phyloP scores from a whole-genome alignment of 768 basidiomycete genomes.

The Xerocomus brunneocitrinus region DNA sequence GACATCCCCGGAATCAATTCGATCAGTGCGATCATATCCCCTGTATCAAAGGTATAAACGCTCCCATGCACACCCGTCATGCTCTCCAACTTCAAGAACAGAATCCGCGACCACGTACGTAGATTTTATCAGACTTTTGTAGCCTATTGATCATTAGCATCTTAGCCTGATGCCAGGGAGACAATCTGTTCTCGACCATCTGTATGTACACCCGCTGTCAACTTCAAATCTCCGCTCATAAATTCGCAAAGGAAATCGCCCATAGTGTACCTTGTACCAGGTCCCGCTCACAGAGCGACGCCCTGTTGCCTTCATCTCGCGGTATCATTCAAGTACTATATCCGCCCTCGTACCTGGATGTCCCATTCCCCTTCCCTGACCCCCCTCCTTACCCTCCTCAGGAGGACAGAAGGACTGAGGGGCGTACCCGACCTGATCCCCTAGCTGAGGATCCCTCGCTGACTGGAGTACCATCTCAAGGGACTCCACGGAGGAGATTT shows the following conservation, averaged over 20 bases:
- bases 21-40: too few species aligned
- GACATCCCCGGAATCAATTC: neutral
- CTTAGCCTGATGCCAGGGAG: neutral
- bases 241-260: constrained; percentile 2
- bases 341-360: constrained; percentile 16
- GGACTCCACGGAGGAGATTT: neutral
- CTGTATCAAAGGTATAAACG: too few species aligned
- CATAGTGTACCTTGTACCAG: neutral
- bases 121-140: neutral
- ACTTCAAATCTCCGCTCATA: constrained; percentile 4
- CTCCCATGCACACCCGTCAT: constrained; percentile 1
- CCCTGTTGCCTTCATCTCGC: constrained; percentile 16
- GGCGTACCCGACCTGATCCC: neutral
- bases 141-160: neutral
- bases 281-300: neutral
- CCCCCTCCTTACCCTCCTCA: constrained; percentile 5
- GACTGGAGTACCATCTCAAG: constrained; percentile 16
- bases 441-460: constrained; percentile 11
- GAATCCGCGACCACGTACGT: neutral
- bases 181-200: neutral
- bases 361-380: constrained; percentile 1
- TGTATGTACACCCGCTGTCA: constrained; percentile 2
- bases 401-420: neutral
- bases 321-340: constrained; percentile 28
- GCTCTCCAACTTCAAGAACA: constrained; percentile 13